Percentiles rank a stretch among this genome's conserved stretches.
Evolutionary conservation across 176 grass and related monocot species (phyloP).

Genomic region (Aegilops longissima): DNA sequence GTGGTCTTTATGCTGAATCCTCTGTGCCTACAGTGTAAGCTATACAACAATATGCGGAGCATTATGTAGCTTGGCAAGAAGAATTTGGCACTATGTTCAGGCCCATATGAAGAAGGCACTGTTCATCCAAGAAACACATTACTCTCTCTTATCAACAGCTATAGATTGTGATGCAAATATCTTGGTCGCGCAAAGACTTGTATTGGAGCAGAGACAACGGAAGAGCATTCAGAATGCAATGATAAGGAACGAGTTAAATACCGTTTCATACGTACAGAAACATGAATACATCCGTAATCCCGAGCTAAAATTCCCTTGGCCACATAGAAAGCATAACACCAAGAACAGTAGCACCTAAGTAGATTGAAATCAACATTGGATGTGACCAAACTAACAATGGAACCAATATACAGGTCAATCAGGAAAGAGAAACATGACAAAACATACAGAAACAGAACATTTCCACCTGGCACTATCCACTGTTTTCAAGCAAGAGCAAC

Average conservation of each 20-base stretch:
- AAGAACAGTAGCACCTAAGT: too few species aligned
- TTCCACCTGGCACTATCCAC: not conserved
- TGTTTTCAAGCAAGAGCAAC: slow-evolving; percentile 12
- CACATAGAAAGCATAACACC: not conserved
- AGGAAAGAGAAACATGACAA: not conserved
- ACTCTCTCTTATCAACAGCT: not conserved
- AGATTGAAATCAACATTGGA: not conserved
- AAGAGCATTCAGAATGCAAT: not conserved
- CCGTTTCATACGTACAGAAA: not conserved
- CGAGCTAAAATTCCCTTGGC: not conserved
- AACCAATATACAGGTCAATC: not conserved
- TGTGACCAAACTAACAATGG: not conserved
- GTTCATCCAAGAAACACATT: not conserved
- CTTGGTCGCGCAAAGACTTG: not conserved
- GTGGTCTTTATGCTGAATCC: not conserved
- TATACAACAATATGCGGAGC: not conserved
- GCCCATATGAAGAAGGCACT: not conserved
- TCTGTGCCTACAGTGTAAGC: not conserved
- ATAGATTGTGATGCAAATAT: not conserved
- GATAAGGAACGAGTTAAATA: not conserved
- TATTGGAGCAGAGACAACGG: not conserved
- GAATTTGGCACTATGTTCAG: too few species aligned
- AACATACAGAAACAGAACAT: not conserved
- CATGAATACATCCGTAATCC: not conserved
- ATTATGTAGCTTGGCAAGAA: not conserved